These are phyloP conservation scores for Auricularia sp. DNA, from an alignment of 768 basidiomycete species.

Conservation along the genomic window DNA sequence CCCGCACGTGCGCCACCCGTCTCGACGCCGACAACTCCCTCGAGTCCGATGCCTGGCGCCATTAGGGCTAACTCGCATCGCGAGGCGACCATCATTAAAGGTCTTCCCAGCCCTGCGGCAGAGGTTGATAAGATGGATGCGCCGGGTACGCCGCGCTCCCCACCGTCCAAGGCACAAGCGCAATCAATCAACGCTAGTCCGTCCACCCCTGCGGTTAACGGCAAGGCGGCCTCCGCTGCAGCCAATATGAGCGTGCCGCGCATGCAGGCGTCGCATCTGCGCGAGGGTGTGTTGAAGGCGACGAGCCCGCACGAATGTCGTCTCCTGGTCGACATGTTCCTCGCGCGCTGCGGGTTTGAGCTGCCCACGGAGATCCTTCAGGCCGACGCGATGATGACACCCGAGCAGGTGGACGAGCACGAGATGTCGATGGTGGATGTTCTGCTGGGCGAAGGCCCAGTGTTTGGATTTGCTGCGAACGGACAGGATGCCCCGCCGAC, in stretches of 20 bases:
- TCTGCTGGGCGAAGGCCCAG: slow-evolving; percentile 8
- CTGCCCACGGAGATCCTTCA: slow-evolving; percentile 14
- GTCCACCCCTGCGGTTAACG: no score
- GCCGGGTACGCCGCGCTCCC: not conserved
- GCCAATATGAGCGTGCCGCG: not conserved
- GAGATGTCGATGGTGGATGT: slow-evolving; percentile 8
- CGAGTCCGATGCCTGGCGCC: slow-evolving; percentile 4
- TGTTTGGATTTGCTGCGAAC: not conserved
- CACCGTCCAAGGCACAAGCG: not conserved
- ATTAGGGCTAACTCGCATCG: slow-evolving; percentile 1
- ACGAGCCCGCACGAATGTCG: slow-evolving; percentile 76
- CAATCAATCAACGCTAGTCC: no score
- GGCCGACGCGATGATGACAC: not conserved
- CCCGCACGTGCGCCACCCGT: slow-evolving; percentile 17
- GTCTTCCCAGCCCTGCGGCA: not conserved
- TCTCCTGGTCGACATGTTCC: slow-evolving; percentile 72
- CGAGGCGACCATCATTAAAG: slow-evolving; percentile 5
- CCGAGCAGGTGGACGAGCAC: slow-evolving; percentile 1
- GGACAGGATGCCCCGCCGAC: not conserved
- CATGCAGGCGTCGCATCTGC: slow-evolving; percentile 43
- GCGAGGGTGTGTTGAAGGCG: slow-evolving; percentile 53
- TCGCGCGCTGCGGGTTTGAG: slow-evolving; percentile 48
- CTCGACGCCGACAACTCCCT: not conserved
- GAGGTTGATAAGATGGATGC: not conserved
- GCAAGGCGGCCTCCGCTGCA: not conserved